Evolutionary conservation across 1,284 basidiomycete species (phyloP).

Genomic region (Cryptococcus jaspeensis): DNA sequence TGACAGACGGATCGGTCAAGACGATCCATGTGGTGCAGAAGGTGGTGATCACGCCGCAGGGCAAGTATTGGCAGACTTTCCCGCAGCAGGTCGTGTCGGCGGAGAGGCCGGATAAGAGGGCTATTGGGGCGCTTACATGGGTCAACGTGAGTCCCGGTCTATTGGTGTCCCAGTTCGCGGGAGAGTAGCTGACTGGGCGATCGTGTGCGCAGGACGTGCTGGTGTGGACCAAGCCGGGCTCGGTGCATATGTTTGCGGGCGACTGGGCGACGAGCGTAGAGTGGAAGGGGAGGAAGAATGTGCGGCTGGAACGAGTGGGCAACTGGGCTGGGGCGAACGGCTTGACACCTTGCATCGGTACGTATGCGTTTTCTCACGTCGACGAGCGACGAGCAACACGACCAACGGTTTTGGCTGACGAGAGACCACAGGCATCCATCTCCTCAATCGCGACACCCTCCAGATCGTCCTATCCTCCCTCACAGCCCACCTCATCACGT

Average conservation of each 20-base stretch:
- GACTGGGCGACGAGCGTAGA: neutral
- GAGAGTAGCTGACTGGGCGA: neutral
- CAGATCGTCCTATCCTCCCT: constrained; percentile 35
- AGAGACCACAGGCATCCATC: constrained; percentile 27
- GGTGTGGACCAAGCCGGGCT: constrained; percentile 39
- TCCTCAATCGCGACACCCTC: constrained; percentile 17
- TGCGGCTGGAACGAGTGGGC: constrained; percentile 33
- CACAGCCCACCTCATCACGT: constrained; percentile 34
- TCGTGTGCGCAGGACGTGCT: constrained; percentile 22
- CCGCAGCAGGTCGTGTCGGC: neutral
- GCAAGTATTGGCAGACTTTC: constrained; percentile 11
- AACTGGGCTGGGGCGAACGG: constrained; percentile 45
- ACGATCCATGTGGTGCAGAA: constrained; percentile 1
- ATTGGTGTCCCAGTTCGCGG: neutral
- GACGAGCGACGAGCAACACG: too few relatives aligned
- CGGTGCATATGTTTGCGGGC: constrained; percentile 29
- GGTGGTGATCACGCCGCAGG: neutral
- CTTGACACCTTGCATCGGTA: constrained; percentile 34
- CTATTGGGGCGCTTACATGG: constrained; percentile 35
- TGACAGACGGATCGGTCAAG: constrained; percentile 29
- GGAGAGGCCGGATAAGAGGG: constrained; percentile 22
- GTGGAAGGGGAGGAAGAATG: constrained; percentile 18
- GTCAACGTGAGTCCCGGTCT: constrained; percentile 22
- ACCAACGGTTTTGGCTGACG: neutral
- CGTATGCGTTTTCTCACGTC: constrained; percentile 6